phyloP scores from a whole-genome alignment of 2,329 filamentous ascomycete genomes.

The Sordariomycetes sp. region DNA sequence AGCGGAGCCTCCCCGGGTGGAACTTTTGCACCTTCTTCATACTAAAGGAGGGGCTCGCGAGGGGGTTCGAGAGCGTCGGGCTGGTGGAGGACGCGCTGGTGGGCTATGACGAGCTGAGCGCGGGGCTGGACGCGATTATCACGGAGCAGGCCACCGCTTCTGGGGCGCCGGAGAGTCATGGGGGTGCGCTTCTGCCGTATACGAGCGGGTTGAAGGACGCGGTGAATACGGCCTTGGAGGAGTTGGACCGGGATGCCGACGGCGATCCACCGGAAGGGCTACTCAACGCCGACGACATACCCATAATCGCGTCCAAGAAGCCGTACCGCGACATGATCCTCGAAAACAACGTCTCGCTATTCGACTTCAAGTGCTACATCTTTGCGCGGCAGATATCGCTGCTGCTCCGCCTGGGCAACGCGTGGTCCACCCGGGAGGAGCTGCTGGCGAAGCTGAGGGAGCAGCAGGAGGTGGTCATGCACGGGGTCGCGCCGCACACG shows the following conservation, averaged over 20 bases:
- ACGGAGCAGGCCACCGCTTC: conserved; percentile 53
- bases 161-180: conserved; percentile 52
- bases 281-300: conserved; percentile 38
- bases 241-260: conserved; percentile 20
- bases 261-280: conserved; percentile 28
- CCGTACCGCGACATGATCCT: conserved; percentile 87
- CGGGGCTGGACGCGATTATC: conserved; percentile 75
- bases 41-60: conserved; percentile 85
- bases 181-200: conserved; percentile 59
- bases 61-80: conserved; percentile 92
- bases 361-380: conserved; percentile 90
- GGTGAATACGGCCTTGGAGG: conserved; percentile 40
- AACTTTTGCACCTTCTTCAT: conserved; percentile 99
- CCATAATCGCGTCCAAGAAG: conserved; percentile 57
- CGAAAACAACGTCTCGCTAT: conserved; percentile 88
- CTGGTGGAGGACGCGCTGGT: conserved; percentile 90
- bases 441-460: conserved; percentile 50
- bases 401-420: conserved; percentile 73
- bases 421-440: conserved; percentile 51
- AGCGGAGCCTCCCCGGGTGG: conserved; percentile 84
- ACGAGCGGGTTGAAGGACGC: conserved; percentile 63
- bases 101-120: conserved; percentile 86
- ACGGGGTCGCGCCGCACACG: conserved; percentile 41
- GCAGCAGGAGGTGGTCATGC: conserved; percentile 47
- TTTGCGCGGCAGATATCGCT: conserved; percentile 82